Evolutionary conservation across 805 yeast genomes (phyloP).

Genomic region (Ogataea allantospora): DNA sequence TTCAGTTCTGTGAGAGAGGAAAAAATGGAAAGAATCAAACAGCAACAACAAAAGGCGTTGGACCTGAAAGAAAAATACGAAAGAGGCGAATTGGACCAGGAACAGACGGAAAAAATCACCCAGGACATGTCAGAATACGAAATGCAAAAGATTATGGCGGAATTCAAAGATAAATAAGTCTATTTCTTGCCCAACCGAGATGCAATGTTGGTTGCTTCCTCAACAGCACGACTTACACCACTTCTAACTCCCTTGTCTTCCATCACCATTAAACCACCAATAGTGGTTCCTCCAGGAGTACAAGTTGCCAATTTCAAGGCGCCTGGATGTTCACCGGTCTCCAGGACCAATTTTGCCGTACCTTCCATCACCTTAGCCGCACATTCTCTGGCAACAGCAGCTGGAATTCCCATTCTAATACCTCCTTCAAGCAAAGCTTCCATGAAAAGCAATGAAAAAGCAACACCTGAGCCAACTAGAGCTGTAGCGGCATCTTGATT

Average conservation of each 20-base stretch:
- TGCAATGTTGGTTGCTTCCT: constrained; percentile 88
- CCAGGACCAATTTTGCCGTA: constrained; percentile 83
- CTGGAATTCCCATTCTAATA: constrained; percentile 89
- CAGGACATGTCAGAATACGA: constrained; percentile 29
- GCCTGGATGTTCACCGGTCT: constrained; percentile 84
- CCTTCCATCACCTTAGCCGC: constrained; percentile 96
- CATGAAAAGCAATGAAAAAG: constrained; percentile 83
- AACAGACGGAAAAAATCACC: constrained; percentile 23
- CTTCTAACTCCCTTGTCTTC: constrained; percentile 89
- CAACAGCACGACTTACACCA: constrained; percentile 83
- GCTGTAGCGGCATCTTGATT: constrained; percentile 97
- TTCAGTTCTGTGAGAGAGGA: constrained; percentile 66
- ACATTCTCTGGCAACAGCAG: constrained; percentile 73
- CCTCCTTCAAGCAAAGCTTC: constrained; percentile 95
- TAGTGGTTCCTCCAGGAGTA: constrained; percentile 98
- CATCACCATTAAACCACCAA: constrained; percentile 89
- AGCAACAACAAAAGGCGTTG: constrained; percentile 15
- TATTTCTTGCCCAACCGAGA: constrained; percentile 52
- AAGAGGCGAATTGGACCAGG: constrained; percentile 26
- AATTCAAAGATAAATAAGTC: constrained; percentile 22
- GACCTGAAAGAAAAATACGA: constrained; percentile 28
- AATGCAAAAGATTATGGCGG: constrained; percentile 32
- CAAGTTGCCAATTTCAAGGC: constrained; percentile 83
- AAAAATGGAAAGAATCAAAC: constrained; percentile 42
- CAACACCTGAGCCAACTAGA: constrained; percentile 95